Evolutionary conservation across 148 eudicot species (phyloP), one percentile per base, ranked within the genome.

Genomic region (Chenopodium suecicum): DNA sequence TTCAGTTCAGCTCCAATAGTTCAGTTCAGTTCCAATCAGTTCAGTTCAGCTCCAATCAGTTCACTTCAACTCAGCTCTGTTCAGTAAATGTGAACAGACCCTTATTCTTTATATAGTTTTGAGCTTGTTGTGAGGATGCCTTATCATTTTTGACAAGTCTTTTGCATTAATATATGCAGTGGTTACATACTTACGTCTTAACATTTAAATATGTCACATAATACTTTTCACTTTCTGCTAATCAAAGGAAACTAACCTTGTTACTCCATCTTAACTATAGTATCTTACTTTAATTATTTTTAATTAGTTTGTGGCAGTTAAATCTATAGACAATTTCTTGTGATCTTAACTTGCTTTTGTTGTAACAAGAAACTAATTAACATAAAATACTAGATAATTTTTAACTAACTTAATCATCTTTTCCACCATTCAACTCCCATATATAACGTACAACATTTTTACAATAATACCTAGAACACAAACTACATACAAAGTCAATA

Each of bases 291-390:
- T 70, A 58, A 27, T n/a, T 6, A 6, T 75, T 23, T 54, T 27
- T 31, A 32, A 29, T 31, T 75, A 48, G 22, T 10, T 50, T 50
- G 54, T 50, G 46, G 46, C 66, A 31, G 23, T 74, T 37, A 19
- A 10, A 3, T 71, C 2, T 71, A 16, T 44, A 71, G 74, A n/a
- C 32, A 14, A 23, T 56, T 75, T 75, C 41, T 54, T 31, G 78
- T 58, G 44, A 75, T 32, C 44, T 56, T 41, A 29, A 75, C 66
- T 52, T 52, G 66, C 44, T 54, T 75, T 75, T 27, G 65, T 75
- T 75, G 19, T 16, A 17, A 54, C 63, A 16, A 75, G 46, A 56
- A 75, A 73, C 65, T 31, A 48, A 48, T 48, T 52, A 75, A 13
- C 64, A 75, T 75, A 10, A 54, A 75, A 75, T 25, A 19, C 78